Conservation (phyloP, 1,139 yeast genomes). For the Hyphopichia fennica region DNA sequence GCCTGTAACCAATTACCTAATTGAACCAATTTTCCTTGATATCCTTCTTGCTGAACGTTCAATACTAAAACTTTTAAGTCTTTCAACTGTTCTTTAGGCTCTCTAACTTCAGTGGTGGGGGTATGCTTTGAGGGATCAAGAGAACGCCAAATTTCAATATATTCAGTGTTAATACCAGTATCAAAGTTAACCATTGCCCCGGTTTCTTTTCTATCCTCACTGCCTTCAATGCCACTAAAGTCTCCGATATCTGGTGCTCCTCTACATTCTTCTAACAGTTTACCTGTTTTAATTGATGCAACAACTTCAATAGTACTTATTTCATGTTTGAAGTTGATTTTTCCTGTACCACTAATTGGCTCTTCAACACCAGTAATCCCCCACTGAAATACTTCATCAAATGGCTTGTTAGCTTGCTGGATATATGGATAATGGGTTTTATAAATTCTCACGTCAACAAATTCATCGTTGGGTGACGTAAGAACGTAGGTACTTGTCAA, state of each 20-base stretch:
- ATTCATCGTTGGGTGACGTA: slow-evolving; percentile 43
- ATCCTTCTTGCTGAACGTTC: slow-evolving; percentile 20
- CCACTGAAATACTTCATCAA: slow-evolving; percentile 34
- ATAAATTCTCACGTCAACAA: slow-evolving; percentile 43
- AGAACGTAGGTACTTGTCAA: slow-evolving; percentile 53
- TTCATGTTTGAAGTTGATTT: slow-evolving; percentile 40
- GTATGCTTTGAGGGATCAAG: slow-evolving; percentile 39
- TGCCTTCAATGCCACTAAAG: slow-evolving; percentile 37
- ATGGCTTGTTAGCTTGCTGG: slow-evolving; percentile 10
- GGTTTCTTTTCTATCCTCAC: slow-evolving; percentile 49
- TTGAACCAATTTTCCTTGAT: slow-evolving; percentile 46
- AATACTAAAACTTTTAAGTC: slow-evolving; percentile 22
- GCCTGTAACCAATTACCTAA: slow-evolving; percentile 61
- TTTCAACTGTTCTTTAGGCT: slow-evolving; percentile 9
- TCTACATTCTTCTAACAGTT: slow-evolving; percentile 20
- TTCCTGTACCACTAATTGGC: slow-evolving; percentile 24
- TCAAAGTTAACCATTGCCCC: slow-evolving; percentile 54
- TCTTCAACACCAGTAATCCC: slow-evolving; percentile 41
- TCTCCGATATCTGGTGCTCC: slow-evolving; percentile 48
- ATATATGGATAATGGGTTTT: slow-evolving; percentile 23
- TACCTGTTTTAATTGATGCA: slow-evolving; percentile 20
- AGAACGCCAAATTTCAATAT: slow-evolving; percentile 60
- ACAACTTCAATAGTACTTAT: slow-evolving; percentile 40
- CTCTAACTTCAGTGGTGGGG: slow-evolving; percentile 30
- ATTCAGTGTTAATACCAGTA: slow-evolving; percentile 43